phyloP scores from a whole-genome alignment of 108 stramenopile genomes.

The Pseudonitzschia multiseries region DNA sequence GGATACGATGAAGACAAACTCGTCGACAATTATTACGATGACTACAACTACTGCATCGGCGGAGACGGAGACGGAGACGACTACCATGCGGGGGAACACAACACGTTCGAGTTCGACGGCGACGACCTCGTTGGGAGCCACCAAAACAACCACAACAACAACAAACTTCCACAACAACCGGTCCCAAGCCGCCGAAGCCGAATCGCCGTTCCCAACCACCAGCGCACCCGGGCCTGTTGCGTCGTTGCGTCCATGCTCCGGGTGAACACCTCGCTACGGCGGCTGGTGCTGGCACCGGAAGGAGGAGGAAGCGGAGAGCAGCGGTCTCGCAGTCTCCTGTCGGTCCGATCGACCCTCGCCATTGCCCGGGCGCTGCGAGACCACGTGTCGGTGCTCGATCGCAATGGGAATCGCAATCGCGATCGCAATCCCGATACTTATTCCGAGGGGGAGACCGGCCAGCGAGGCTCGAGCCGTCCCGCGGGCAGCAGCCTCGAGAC shows the following conservation, averaged over 20 bases:
- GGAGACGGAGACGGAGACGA: not conserved
- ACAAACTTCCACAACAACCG: not conserved
- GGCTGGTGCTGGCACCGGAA: not conserved
- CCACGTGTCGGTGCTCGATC: not conserved
- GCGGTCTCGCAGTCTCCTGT: not conserved
- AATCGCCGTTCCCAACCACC: no score
- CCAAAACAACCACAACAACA: not conserved
- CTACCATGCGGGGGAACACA: not conserved
- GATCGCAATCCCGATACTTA: no score
- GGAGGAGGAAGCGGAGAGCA: not conserved
- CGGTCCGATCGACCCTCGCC: constrained; percentile 1
- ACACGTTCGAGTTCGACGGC: not conserved
- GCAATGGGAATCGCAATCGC: not conserved
- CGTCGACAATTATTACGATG: constrained; percentile 3
- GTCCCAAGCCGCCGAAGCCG: no score
- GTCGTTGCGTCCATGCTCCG: constrained; percentile 1
- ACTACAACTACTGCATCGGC: not conserved
- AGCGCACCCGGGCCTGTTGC: not conserved
- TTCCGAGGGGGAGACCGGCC: no score
- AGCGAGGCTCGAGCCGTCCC: no score
- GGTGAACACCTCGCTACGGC: not conserved
- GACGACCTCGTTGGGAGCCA: not conserved
- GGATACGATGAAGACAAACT: not conserved
- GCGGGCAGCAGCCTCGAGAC: not conserved
- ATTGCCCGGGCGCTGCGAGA: not conserved